Evolutionary conservation across 805 yeast species (phyloP).

Genomic region (Metschnikowia lachancei): DNA sequence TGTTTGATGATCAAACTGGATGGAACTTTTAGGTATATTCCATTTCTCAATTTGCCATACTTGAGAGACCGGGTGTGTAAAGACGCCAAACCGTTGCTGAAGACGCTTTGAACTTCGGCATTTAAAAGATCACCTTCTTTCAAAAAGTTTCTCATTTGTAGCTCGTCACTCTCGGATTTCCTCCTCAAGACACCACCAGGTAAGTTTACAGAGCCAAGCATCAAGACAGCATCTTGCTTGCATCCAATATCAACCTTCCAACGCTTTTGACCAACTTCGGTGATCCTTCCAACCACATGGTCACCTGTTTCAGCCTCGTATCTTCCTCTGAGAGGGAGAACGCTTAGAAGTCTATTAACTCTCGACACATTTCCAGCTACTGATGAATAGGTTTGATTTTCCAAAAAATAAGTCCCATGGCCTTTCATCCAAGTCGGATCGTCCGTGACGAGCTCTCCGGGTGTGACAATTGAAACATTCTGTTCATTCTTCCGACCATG

Average conservation of each 20-base stretch:
- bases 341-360: constrained; percentile 84
- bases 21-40: constrained; percentile 78
- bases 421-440: constrained; percentile 99
- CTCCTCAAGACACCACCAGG: constrained; percentile 97
- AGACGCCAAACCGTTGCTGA: constrained; percentile 87
- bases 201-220: constrained; percentile 92
- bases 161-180: constrained; percentile 91
- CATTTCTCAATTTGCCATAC: constrained; percentile 93
- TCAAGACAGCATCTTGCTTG: constrained; percentile 85
- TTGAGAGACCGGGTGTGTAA: constrained; percentile 92
- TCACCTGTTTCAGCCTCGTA: constrained; percentile 96
- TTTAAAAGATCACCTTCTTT: constrained; percentile 95
- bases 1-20: constrained; percentile 79
- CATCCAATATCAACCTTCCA: constrained; percentile 98
- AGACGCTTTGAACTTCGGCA: constrained; percentile 92
- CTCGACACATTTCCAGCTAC: constrained; percentile 88
- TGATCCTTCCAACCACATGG: constrained; percentile 88
- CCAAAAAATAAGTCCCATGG: constrained; percentile 86
- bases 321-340: constrained; percentile 79
- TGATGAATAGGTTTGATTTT: constrained; percentile 76
- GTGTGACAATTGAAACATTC: constrained; percentile 64
- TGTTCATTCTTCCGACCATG: constrained; percentile 13
- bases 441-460: constrained; percentile 94
- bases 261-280: constrained; percentile 88
- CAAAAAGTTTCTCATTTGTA: constrained; percentile 89